Percentiles rank a stretch among this genome's conserved stretches.
Conservation (phyloP, 1,284 basidiomycete species). For the Cystobasidium sp. region DNA sequence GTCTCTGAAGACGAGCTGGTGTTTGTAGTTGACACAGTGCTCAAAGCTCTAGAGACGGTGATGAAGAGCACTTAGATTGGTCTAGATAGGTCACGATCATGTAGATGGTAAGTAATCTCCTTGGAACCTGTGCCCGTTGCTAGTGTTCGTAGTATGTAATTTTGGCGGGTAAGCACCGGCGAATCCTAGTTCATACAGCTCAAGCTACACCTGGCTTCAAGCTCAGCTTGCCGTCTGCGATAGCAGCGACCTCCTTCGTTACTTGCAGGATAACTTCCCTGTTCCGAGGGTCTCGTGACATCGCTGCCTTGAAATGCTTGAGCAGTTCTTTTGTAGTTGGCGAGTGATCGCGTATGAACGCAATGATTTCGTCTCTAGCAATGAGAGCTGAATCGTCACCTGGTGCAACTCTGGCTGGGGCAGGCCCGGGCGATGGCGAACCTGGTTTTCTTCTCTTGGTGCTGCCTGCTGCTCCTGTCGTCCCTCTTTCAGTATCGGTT, state of each 20-base stretch:
- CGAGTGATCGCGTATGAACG: slow-evolving; percentile 22
- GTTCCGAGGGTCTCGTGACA: slow-evolving; percentile 35
- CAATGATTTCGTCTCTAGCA: slow-evolving; percentile 31
- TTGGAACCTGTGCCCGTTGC: too few relatives aligned
- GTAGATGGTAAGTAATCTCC: too few relatives aligned
- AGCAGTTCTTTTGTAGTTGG: slow-evolving; percentile 43
- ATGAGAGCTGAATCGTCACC: slow-evolving; percentile 42
- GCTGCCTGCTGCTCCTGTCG: background rate
- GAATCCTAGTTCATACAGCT: too few relatives aligned
- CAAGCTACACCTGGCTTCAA: slow-evolving; percentile 22
- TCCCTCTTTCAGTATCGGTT: background rate
- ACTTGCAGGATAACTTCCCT: slow-evolving; percentile 39
- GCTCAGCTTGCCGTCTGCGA: slow-evolving; percentile 29
- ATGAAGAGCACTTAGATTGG: background rate
- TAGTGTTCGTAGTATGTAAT: too few relatives aligned
- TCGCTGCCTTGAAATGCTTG: slow-evolving; percentile 39
- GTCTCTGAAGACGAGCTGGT: slow-evolving; percentile 52
- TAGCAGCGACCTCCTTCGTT: slow-evolving; percentile 37
- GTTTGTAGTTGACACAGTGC: slow-evolving; percentile 48
- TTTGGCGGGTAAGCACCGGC: too few relatives aligned
- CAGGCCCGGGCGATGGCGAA: slow-evolving; percentile 34
- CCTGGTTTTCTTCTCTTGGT: slow-evolving; percentile 41
- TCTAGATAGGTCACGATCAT: background rate
- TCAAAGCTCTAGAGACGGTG: slow-evolving; percentile 20
- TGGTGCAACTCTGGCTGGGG: slow-evolving; percentile 11